These are phyloP conservation scores for Solanum chaucha DNA, from an alignment of 257 asterid genomes.

Conservation along the genomic window DNA sequence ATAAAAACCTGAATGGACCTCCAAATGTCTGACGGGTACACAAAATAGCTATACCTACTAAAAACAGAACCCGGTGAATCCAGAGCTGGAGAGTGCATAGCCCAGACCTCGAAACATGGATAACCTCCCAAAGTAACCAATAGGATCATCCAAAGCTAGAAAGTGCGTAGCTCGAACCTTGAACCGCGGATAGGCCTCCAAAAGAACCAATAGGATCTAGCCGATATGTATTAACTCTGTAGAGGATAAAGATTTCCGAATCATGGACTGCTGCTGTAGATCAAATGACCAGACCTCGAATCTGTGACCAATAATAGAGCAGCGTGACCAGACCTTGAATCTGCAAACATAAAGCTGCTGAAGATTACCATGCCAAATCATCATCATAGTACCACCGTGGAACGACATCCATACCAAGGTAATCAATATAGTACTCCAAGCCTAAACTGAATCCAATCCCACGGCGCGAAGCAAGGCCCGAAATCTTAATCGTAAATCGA, in stretches of 20 bases:
- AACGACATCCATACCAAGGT: not conserved
- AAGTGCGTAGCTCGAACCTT: not conserved
- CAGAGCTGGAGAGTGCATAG: not conserved
- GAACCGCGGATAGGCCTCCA: not conserved
- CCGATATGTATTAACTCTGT: not conserved
- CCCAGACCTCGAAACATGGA: not conserved
- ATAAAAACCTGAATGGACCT: not conserved
- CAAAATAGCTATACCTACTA: not conserved
- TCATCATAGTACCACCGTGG: not conserved
- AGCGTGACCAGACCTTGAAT: not conserved
- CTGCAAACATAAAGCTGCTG: not conserved
- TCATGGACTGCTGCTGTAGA: not conserved
- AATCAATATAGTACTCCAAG: not conserved
- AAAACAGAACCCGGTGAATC: not conserved
- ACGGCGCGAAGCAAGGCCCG: not conserved
- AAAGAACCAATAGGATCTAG: not conserved
- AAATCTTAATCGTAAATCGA: not conserved
- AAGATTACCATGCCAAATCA: not conserved
- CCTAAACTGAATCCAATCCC: not conserved
- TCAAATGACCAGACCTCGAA: not conserved
- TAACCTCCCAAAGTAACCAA: not conserved
- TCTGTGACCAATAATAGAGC: not conserved
- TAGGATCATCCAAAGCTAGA: not conserved
- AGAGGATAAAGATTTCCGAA: not conserved
- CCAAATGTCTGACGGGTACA: not conserved